Percentiles rank a stretch among this genome's conserved stretches.
phyloP scores from a whole-genome alignment of 1,284 basidiomycete genomes.

The Cutaneotrichosporon arboriforme region DNA sequence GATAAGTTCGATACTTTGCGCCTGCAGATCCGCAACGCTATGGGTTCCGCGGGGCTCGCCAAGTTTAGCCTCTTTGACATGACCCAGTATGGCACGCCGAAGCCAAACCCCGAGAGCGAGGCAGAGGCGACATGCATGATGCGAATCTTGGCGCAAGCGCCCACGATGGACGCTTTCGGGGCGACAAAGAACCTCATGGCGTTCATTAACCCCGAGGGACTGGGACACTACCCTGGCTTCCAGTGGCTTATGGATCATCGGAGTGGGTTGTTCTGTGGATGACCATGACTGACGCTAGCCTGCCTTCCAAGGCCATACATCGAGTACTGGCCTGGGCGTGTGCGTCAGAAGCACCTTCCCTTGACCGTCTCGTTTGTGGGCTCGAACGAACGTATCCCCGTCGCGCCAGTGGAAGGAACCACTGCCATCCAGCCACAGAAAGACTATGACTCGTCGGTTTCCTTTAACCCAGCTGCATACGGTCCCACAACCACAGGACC shows the following conservation, averaged over 20 bases:
- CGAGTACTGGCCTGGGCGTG: conserved; percentile 21
- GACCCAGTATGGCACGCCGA: conserved; percentile 23
- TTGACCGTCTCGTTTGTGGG: conserved; percentile 14
- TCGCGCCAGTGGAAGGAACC: background rate
- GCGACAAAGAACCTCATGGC: conserved; percentile 3
- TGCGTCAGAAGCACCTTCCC: conserved; percentile 8
- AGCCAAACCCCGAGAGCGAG: conserved; percentile 18
- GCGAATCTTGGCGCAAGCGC: conserved; percentile 25
- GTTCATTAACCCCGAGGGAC: conserved; percentile 16
- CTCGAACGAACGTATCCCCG: background rate
- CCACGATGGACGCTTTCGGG: conserved; percentile 15
- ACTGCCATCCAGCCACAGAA: background rate
- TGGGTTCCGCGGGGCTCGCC: background rate
- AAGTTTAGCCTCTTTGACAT: conserved; percentile 16
- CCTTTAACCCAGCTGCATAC: background rate
- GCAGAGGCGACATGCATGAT: conserved; percentile 23
- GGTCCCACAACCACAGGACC: conserved; percentile 20
- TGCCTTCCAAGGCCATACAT: conserved; percentile 12
- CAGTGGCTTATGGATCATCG: conserved; percentile 10
- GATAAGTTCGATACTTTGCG: conserved; percentile 24
- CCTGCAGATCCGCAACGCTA: conserved; percentile 16
- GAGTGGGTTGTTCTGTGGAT: background rate
- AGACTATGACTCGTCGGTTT: conserved; percentile 11
- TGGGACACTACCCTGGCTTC: conserved; percentile 23
- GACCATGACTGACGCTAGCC: background rate